A percentile compares a stretch with the other conserved stretches of the same genome.
phyloP scores from a whole-genome alignment of 495 filamentous ascomycete genomes.

The Annulohypoxylon nitens region DNA sequence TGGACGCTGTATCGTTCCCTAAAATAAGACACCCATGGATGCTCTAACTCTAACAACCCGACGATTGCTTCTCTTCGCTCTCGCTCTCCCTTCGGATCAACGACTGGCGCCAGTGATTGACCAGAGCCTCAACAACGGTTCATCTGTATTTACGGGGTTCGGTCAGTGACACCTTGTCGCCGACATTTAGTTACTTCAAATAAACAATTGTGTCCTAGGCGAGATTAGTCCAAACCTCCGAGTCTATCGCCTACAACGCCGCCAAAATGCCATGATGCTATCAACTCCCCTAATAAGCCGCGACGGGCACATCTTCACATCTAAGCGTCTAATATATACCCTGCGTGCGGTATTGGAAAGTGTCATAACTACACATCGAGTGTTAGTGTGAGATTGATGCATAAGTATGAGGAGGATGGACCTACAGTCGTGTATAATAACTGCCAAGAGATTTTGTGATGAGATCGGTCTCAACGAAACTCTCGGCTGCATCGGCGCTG shows the following conservation, averaged over 20 bases:
- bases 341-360: slow-evolving; percentile 83
- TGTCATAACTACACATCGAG: slow-evolving; percentile 70
- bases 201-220: slow-evolving; percentile 40
- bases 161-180: slow-evolving; percentile 22
- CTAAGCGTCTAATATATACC: slow-evolving; percentile 73
- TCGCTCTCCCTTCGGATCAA: slow-evolving; percentile 1
- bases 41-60: neutral
- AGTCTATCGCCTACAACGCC: slow-evolving; percentile 53
- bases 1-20: neutral
- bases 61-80: neutral
- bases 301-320: slow-evolving; percentile 22
- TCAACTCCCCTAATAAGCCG: slow-evolving; percentile 41
- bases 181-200: slow-evolving; percentile 44
- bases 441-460: slow-evolving; percentile 78
- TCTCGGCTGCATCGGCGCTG: slow-evolving; percentile 78
- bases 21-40: neutral
- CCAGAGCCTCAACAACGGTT: slow-evolving; percentile 21
- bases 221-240: slow-evolving; percentile 46
- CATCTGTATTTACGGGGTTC: slow-evolving; percentile 39
- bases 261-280: slow-evolving; percentile 53
- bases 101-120: neutral
- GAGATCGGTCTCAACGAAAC: slow-evolving; percentile 78
- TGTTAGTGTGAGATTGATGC: slow-evolving; percentile 21
- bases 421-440: slow-evolving; percentile 81
- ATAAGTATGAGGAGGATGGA: slow-evolving; percentile 16